A percentile compares a stretch with the other conserved stretches of the same genome.
Conservation (phyloP, 139 green algal species). For the Mesostigma viride region DNA sequence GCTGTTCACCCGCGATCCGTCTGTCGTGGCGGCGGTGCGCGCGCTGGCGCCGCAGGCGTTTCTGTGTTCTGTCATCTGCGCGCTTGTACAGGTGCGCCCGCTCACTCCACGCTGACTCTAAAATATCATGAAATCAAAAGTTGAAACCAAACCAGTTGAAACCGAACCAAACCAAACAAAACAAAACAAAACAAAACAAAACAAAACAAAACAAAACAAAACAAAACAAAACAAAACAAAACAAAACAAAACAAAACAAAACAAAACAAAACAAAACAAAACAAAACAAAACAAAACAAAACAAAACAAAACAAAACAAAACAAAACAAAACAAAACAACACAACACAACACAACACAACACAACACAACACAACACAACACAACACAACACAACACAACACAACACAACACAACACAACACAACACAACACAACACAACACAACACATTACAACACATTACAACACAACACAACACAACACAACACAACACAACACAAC, state of each 20-base stretch:
- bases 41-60: background rate
- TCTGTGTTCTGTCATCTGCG: background rate
- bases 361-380: constrained; percentile 7
- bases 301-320: constrained; percentile 5
- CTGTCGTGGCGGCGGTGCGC: no score
- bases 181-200: no score
- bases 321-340: constrained; percentile 6
- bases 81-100: constrained; percentile 1
- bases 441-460: background rate
- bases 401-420: constrained; percentile 11
- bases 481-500: background rate
- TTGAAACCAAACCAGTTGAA: no score
- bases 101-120: no score
- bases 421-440: background rate
- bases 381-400: constrained; percentile 10
- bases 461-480: background rate
- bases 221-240: constrained; percentile 1
- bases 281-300: background rate
- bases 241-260: background rate
- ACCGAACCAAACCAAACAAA: no score
- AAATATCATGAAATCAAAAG: no score
- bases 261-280: background rate
- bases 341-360: constrained; percentile 9
- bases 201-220: background rate
- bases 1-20: no score